These are phyloP conservation scores for Agrostemma githago DNA, from an alignment of 148 eudicot species.

Conservation along the genomic window DNA sequence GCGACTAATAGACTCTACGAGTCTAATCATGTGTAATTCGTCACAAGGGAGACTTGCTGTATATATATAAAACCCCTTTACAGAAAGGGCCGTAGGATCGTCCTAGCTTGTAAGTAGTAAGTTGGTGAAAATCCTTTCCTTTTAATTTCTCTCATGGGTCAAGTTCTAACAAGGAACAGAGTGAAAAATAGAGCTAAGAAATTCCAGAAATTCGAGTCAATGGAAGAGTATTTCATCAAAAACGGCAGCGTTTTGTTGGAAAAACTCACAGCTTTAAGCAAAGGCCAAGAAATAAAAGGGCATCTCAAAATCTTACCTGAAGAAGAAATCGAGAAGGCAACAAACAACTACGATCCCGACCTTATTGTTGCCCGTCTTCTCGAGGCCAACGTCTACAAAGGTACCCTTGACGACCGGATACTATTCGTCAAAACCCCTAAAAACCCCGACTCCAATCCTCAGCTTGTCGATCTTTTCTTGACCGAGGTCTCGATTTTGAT, in stretches of 20 bases:
- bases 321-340: constrained; percentile 13
- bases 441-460: not conserved
- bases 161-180: not conserved
- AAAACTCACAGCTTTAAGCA: constrained; percentile 14
- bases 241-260: constrained; percentile 27
- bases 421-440: constrained; percentile 14
- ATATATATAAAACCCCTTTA: too few relatives aligned
- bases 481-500: constrained; percentile 18
- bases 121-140: too few relatives aligned
- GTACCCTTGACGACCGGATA: constrained; percentile 16
- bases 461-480: constrained; percentile 12
- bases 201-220: not conserved
- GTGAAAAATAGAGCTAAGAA: not conserved
- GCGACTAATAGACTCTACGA: too few relatives aligned
- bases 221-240: constrained; percentile 17
- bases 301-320: constrained; percentile 12
- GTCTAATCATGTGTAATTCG: too few relatives aligned
- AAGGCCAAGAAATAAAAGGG: constrained; percentile 1
- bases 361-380: constrained; percentile 15
- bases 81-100: too few relatives aligned
- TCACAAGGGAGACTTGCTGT: too few relatives aligned
- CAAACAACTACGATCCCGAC: constrained; percentile 20
- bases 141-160: not conserved
- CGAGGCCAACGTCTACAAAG: constrained; percentile 19
- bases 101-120: too few relatives aligned